Base-by-base conservation (phyloP, 768 basidiomycete species). In the Sporobolomyces roseus region DNA sequence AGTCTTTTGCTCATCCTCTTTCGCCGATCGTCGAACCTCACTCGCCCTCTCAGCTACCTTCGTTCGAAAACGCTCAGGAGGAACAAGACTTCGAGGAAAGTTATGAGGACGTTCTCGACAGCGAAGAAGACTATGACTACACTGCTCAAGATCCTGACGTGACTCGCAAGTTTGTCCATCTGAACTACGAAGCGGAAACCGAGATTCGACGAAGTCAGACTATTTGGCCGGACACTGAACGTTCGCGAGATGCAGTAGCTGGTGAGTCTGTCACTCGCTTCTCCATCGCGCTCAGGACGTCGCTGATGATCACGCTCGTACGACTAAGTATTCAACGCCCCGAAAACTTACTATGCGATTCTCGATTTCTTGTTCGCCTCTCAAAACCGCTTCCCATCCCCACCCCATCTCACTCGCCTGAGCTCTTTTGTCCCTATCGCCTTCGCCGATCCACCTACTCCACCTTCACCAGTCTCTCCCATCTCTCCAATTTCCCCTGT, bases 331-430 rank as follows among this genome's bases (percentile, higher is more conserved):
- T 72, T 64, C n/a, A n/a, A 61, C 41, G n/a, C 59, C 7, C 70
- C 70, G 0, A 55, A 50, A 27, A 65, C 59, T 8, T 61, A 61
- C 43, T 53, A 45, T 48, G 51, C 62, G 30, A 65, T 67, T 43
- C 70, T 72, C 63, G 59, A 72, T 27, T 68, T 68, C 35, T 53
- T 72, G 21, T 65, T 68, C 59, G 25, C 38, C 45, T 72, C 70
- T 19, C 70, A 65, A 21, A 52, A 50, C 27, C 66, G 59, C 19
- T 72, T 66, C 56, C 66, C 62, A 4, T 56, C 51, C 13, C 58
- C 63, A 1, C 27, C 51, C 2, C 62, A 46, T 38, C 53, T 61
- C 62, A 2, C 32, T 29, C 56, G 58, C 10, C 27, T 67, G n/a
- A 8, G 1, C 27, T 69, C 68, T 29, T 59, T 54, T 25, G 29